Conservation (phyloP, 2,329 filamentous ascomycete genomes). For the Septoria linicola region DNA sequence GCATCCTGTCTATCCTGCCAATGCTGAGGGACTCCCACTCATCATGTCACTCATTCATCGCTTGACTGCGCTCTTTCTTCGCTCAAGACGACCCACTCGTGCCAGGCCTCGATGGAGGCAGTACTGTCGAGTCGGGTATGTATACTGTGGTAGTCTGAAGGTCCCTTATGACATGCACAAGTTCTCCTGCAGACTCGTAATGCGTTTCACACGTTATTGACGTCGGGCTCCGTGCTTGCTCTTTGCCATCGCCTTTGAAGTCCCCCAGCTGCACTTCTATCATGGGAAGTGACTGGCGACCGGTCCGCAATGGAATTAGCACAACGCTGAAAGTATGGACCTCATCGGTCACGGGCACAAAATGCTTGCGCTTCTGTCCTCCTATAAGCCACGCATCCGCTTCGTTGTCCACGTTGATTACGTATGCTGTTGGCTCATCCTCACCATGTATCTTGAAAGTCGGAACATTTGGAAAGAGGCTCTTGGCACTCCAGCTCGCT, state of each 20-base stretch:
- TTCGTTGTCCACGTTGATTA: slow-evolving; percentile 75
- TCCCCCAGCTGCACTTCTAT: slow-evolving; percentile 72
- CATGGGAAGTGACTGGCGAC: slow-evolving; percentile 72
- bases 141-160: slow-evolving; percentile 18
- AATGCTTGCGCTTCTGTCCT: slow-evolving; percentile 75
- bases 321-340: slow-evolving; percentile 63
- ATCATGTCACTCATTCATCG: slow-evolving; percentile 3
- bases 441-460: slow-evolving; percentile 24
- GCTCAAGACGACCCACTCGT: slow-evolving; percentile 12
- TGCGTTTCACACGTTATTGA: slow-evolving; percentile 70
- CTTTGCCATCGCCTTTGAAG: slow-evolving; percentile 34
- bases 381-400: slow-evolving; percentile 81
- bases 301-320: slow-evolving; percentile 75
- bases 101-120: slow-evolving; percentile 11
- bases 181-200: slow-evolving; percentile 73
- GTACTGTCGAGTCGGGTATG: slow-evolving; percentile 17
- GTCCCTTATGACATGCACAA: slow-evolving; percentile 59
- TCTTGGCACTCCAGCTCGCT: slow-evolving; percentile 53
- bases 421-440: slow-evolving; percentile 59
- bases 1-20: slow-evolving; percentile 13
- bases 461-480: slow-evolving; percentile 45
- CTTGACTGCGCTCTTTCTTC: background rate
- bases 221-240: slow-evolving; percentile 23
- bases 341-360: slow-evolving; percentile 50
- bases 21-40: background rate